phyloP scores from a whole-genome alignment of 1,284 basidiomycete species.

The Prillingera fragicola region DNA sequence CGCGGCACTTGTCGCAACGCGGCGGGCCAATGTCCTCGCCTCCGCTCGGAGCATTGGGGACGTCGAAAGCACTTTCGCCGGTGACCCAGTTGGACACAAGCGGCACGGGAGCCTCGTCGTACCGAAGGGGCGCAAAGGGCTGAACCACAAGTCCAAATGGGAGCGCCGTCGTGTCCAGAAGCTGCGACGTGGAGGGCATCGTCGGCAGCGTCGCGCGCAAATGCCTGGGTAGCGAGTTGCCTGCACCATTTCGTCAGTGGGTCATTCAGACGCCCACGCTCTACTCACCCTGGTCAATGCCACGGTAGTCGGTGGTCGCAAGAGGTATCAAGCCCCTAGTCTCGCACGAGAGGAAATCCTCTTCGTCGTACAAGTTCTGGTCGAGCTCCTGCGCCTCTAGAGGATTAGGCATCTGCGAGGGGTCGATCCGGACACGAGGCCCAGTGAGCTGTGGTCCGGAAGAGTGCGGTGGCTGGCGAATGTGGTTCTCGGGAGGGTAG shows the following conservation, averaged over 20 bases:
- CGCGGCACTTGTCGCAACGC: conserved; percentile 79
- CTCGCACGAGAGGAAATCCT: conserved; percentile 68
- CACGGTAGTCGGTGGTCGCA: conserved; percentile 78
- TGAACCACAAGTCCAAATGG: conserved; percentile 83
- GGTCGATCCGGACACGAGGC: conserved; percentile 73
- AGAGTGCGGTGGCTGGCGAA: conserved; percentile 75
- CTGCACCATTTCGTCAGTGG: conserved; percentile 45
- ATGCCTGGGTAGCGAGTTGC: conserved; percentile 65
- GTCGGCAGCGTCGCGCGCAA: conserved; percentile 63
- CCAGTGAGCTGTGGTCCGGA: conserved; percentile 65
- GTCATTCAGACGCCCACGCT: neutral
- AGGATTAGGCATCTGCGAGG: conserved; percentile 85
- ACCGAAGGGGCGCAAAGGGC: conserved; percentile 78
- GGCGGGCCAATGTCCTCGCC: conserved; percentile 62
- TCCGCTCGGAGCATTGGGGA: conserved; percentile 66
- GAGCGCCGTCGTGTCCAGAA: conserved; percentile 74
- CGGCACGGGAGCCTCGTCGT: conserved; percentile 77
- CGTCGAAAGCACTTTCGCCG: conserved; percentile 49
- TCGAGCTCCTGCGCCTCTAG: conserved; percentile 78
- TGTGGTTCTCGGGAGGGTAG: conserved; percentile 45
- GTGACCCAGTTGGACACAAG: conserved; percentile 54
- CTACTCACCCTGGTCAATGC: conserved; percentile 80
- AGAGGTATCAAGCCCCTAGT: conserved; percentile 71
- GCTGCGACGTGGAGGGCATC: conserved; percentile 71
- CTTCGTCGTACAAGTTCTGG: conserved; percentile 72